Evolutionary conservation across 768 basidiomycete genomes (phyloP).

Genomic region (Tylopilus sp.): DNA sequence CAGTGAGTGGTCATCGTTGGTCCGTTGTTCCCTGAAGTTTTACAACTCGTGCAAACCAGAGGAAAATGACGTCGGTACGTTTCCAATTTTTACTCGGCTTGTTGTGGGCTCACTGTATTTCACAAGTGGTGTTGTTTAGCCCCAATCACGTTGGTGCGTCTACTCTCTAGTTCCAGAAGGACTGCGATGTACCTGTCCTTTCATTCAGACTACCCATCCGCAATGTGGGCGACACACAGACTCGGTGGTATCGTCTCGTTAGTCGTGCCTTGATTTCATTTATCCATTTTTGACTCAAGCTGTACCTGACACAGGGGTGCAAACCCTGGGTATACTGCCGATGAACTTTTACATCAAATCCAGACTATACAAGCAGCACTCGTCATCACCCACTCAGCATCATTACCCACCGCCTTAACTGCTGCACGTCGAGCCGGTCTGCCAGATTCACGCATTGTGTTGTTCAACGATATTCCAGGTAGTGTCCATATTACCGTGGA

Average conservation of each 20-base stretch:
- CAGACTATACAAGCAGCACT: conserved; percentile 24
- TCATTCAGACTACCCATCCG: conserved; percentile 49
- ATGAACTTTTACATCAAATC: conserved; percentile 34
- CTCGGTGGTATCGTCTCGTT: conserved; percentile 59
- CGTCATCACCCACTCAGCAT: conserved; percentile 30
- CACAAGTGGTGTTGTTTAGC: conserved; percentile 57
- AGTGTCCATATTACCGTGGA: conserved; percentile 36
- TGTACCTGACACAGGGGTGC: conserved; percentile 23
- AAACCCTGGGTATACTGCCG: conserved; percentile 34
- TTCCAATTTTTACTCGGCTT: neutral
- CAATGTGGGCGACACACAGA: conserved; percentile 58
- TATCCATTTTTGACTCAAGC: neutral
- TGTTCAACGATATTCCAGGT: conserved; percentile 21
- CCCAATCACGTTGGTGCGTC: conserved; percentile 59
- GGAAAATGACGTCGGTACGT: conserved; percentile 50
- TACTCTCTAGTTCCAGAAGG: neutral
- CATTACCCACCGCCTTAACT: conserved; percentile 23
- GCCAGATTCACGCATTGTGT: conserved; percentile 27
- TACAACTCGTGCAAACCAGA: conserved; percentile 29
- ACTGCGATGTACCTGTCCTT: neutral
- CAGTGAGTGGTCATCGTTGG: conserved; percentile 32
- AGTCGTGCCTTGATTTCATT: conserved; percentile 16
- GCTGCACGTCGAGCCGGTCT: conserved; percentile 32
- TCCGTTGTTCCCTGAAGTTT: neutral
- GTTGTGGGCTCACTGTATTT: conserved; percentile 4